A percentile compares a stretch with the other conserved stretches of the same genome.
These are phyloP conservation scores for Paradendryphiella salina DNA, from an alignment of 2,329 filamentous ascomycete species.

Conservation along the genomic window DNA sequence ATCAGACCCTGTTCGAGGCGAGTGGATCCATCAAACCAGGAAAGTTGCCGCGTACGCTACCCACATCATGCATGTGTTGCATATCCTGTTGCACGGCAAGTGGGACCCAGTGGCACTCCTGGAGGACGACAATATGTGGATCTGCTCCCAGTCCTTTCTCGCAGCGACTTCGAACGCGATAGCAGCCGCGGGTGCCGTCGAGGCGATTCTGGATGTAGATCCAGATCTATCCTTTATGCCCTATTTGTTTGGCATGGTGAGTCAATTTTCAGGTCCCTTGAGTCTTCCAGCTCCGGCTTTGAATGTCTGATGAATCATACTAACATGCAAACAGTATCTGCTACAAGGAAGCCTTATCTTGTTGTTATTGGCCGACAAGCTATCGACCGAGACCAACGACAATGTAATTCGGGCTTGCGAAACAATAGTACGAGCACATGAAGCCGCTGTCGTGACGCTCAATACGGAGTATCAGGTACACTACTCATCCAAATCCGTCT, in stretches of 20 bases:
- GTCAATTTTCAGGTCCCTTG: slow-evolving; percentile 36
- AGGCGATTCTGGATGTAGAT: slow-evolving; percentile 84
- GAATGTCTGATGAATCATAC: background rate
- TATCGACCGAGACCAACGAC: slow-evolving; percentile 79
- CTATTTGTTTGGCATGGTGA: slow-evolving; percentile 83
- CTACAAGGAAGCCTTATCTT: slow-evolving; percentile 87
- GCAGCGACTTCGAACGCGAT: slow-evolving; percentile 86
- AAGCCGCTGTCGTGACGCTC: slow-evolving; percentile 93
- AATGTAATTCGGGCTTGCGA: slow-evolving; percentile 88
- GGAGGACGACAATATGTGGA: slow-evolving; percentile 92
- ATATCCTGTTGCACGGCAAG: slow-evolving; percentile 85
- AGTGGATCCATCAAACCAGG: slow-evolving; percentile 80
- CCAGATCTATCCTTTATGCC: slow-evolving; percentile 94
- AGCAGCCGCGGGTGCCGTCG: slow-evolving; percentile 82
- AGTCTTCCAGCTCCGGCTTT: background rate
- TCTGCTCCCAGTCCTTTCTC: slow-evolving; percentile 84
- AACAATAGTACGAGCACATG: slow-evolving; percentile 88
- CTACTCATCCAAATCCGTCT: background rate
- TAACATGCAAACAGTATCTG: slow-evolving; percentile 59
- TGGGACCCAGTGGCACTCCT: slow-evolving; percentile 92
- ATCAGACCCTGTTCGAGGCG: slow-evolving; percentile 56
- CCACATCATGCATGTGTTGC: slow-evolving; percentile 91
- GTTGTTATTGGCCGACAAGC: slow-evolving; percentile 84
- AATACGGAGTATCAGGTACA: slow-evolving; percentile 89
- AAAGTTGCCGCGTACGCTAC: slow-evolving; percentile 89